Evolutionary conservation across 2,329 filamentous ascomycete genomes (phyloP).

Genomic region (Blastomyces parvus): DNA sequence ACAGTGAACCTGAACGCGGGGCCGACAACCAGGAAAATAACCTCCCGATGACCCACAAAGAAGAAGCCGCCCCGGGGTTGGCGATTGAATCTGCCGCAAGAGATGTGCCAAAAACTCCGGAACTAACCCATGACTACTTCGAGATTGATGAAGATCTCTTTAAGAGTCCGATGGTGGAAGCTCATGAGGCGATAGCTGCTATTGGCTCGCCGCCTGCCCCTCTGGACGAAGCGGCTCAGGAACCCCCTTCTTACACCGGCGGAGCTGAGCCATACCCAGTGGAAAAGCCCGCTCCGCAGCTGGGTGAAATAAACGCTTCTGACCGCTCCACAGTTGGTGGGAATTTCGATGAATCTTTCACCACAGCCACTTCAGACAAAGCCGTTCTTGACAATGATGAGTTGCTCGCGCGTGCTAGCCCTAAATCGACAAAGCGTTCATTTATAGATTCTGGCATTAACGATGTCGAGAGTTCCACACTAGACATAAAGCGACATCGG

Average conservation of each 20-base stretch:
- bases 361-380: not conserved
- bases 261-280: not conserved
- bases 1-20: not conserved
- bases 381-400: not conserved
- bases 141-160: constrained; percentile 27
- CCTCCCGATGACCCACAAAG: not conserved
- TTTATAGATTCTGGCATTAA: constrained; percentile 7
- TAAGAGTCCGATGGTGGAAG: constrained; percentile 17
- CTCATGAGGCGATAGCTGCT: not conserved
- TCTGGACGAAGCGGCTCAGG: not conserved
- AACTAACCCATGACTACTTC: constrained; percentile 25
- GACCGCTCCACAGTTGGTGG: not conserved
- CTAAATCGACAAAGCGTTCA: constrained; percentile 6
- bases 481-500: constrained; percentile 7
- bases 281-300: not conserved
- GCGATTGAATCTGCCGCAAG: not conserved
- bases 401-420: not conserved
- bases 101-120: constrained; percentile 13
- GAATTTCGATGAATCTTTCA: not conserved
- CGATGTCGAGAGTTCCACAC: not conserved
- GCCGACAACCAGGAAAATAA: not conserved
- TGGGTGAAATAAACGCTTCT: not conserved
- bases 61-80: not conserved
- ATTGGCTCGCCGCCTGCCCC: not conserved
- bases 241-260: not conserved